phyloP scores from a whole-genome alignment of 2,329 filamentous ascomycete species.

The Sclerotinia borealis region DNA sequence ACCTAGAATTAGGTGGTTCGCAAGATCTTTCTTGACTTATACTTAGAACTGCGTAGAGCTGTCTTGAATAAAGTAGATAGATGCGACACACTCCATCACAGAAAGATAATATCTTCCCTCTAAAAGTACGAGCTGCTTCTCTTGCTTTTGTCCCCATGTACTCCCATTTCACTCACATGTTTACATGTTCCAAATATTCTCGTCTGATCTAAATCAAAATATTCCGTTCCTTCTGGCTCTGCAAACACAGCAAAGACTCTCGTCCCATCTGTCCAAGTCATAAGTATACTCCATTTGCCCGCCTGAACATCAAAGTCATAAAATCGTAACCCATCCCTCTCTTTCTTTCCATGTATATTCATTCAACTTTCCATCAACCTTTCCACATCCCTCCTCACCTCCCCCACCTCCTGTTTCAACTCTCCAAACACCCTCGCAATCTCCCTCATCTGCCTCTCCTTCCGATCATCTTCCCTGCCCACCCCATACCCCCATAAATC shows the following conservation, averaged over 20 bases:
- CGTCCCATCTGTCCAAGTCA: neutral
- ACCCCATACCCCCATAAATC: conserved; percentile 31
- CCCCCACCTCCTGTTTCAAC: conserved; percentile 26
- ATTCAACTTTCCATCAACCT: conserved; percentile 23
- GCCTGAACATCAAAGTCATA: neutral
- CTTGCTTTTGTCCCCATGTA: neutral
- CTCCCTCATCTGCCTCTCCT: conserved; percentile 32
- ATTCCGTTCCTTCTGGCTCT: neutral
- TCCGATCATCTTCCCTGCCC: conserved; percentile 22
- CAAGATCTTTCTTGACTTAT: neutral
- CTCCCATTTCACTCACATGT: neutral
- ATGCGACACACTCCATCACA: neutral
- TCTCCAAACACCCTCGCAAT: conserved; percentile 31
- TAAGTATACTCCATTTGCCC: neutral
- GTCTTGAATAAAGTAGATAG: too few species aligned
- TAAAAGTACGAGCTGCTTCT: neutral
- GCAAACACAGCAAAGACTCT: neutral
- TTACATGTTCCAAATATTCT: neutral
- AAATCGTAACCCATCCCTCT: neutral
- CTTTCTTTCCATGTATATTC: neutral
- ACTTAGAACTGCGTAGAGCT: neutral
- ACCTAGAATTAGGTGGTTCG: neutral
- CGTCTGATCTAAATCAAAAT: neutral
- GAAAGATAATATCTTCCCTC: neutral
- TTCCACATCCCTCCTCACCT: conserved; percentile 31